phyloP scores from a whole-genome alignment of 169 alveolate species.

The Eimeria necatrix region DNA sequence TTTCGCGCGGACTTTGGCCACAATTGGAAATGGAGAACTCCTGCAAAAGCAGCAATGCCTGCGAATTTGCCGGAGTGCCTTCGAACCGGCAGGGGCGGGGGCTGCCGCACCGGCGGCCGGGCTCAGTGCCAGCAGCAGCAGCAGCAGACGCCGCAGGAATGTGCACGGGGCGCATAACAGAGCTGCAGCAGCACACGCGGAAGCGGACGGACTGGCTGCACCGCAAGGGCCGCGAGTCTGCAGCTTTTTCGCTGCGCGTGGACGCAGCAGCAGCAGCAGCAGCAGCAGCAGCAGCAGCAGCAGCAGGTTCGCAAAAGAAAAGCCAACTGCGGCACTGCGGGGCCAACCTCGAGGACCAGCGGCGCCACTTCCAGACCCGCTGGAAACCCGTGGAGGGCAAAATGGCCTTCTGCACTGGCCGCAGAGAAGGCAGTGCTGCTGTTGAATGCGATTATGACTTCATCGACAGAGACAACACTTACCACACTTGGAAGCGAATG shows the following conservation, averaged over 20 bases:
- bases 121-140: background rate
- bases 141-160: constrained; percentile 53
- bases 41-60: background rate
- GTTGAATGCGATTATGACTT: constrained; percentile 57
- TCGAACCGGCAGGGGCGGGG: background rate
- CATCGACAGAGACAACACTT: constrained; percentile 71
- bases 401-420: constrained; percentile 71
- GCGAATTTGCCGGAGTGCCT: constrained; percentile 12
- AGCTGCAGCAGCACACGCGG: constrained; percentile 52
- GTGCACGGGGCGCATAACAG: constrained; percentile 51
- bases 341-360: constrained; percentile 23
- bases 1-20: too few relatives aligned
- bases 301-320: background rate
- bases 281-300: background rate
- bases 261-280: background rate
- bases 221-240: background rate
- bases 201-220: constrained; percentile 25
- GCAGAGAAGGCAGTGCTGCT: constrained; percentile 64
- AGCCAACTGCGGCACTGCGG: constrained; percentile 68
- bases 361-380: constrained; percentile 74
- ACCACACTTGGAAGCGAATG: constrained; percentile 77
- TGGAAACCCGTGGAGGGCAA: constrained; percentile 75
- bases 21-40: too few relatives aligned
- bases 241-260: background rate
- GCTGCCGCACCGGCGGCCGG: background rate